Evolutionary conservation across 2,329 filamentous ascomycete species (phyloP).

Genomic region (Myrmaecium sp.): DNA sequence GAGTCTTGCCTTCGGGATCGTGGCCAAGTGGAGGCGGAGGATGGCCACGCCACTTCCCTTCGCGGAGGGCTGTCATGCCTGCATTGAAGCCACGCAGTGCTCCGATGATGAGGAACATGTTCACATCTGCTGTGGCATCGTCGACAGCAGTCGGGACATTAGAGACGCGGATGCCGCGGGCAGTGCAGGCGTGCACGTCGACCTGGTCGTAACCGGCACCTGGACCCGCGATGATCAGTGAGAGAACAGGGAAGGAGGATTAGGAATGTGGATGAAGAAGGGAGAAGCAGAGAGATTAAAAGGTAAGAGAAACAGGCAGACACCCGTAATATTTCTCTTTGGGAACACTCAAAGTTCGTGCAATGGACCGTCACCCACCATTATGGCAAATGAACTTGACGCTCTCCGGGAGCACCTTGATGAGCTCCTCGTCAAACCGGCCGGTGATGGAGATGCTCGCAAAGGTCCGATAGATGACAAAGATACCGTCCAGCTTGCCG

Average conservation of each 20-base stretch:
- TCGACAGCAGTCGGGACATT: constrained; percentile 71
- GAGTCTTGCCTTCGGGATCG: constrained; percentile 60
- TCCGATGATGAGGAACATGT: constrained; percentile 66
- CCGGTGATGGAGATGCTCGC: constrained; percentile 48
- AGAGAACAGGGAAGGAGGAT: background rate
- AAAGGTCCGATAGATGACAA: constrained; percentile 57
- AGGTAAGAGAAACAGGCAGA: too few species aligned
- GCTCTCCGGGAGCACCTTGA: constrained; percentile 29
- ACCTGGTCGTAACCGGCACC: constrained; percentile 78
- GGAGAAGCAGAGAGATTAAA: too few species aligned
- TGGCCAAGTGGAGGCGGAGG: constrained; percentile 43
- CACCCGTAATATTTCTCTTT: too few species aligned
- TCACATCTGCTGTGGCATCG: constrained; percentile 67
- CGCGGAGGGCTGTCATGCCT: constrained; percentile 47
- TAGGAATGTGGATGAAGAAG: too few species aligned
- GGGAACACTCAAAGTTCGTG: too few species aligned
- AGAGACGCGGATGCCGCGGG: constrained; percentile 50
- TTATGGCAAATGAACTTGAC: constrained; percentile 26
- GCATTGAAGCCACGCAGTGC: constrained; percentile 58
- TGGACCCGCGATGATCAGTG: constrained; percentile 13
- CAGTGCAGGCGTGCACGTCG: constrained; percentile 54
- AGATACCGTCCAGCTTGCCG: constrained; percentile 48
- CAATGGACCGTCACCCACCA: too few species aligned
- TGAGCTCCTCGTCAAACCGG: constrained; percentile 51
- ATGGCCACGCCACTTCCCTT: constrained; percentile 49